Conservation (phyloP, 129 eudicot species). For the Rutidosis leptorrhynchoides region DNA sequence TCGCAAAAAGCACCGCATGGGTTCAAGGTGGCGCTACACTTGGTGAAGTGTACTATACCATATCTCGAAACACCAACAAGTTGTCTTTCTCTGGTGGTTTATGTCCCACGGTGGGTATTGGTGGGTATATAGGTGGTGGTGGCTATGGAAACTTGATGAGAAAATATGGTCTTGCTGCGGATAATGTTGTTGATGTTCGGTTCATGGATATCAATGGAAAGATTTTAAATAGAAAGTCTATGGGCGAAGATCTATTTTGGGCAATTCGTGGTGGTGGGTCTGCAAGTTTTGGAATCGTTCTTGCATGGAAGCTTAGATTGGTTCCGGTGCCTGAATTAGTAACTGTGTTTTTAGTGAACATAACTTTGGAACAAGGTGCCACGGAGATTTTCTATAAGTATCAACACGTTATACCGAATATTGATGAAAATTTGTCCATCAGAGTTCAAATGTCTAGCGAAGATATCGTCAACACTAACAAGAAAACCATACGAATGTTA, state of each 20-base stretch:
- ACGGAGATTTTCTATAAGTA: constrained; percentile 14
- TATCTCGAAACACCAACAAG: neutral
- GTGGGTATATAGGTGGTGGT: constrained; percentile 21
- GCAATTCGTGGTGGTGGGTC: too few species aligned
- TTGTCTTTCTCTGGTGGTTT: constrained; percentile 24
- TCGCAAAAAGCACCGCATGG: neutral
- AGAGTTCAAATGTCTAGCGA: constrained; percentile 8
- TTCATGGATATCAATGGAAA: neutral
- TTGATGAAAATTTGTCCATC: constrained; percentile 7
- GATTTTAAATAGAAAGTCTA: too few species aligned
- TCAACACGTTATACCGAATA: constrained; percentile 19
- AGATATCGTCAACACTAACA: constrained; percentile 5
- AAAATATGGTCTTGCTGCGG: neutral
- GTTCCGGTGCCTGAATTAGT: too few species aligned
- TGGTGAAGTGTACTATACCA: too few species aligned
- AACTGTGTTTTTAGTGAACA: neutral
- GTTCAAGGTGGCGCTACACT: too few species aligned
- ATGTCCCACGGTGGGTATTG: constrained; percentile 19
- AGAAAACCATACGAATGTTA: constrained; percentile 16
- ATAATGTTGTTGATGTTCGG: constrained; percentile 19
- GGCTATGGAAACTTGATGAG: constrained; percentile 21
- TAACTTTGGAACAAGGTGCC: constrained; percentile 22
- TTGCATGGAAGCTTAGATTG: too few species aligned
- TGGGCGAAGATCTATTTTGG: too few species aligned
- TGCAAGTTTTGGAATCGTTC: too few species aligned